Conservation (phyloP, 345 rosid genomes). For the Brassica nigra region DNA sequence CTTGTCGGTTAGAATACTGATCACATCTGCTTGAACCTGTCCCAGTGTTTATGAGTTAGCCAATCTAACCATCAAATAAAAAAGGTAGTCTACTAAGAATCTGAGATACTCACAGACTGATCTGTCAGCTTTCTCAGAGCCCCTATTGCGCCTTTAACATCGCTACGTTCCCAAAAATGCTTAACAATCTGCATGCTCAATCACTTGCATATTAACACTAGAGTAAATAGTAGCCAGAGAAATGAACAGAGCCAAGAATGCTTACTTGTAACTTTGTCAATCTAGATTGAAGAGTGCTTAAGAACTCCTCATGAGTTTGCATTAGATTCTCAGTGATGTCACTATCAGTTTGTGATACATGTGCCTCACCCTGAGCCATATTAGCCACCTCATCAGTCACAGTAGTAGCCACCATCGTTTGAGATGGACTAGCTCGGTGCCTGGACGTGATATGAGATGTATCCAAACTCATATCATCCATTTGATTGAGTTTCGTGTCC, state of each 20-base stretch:
- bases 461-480: conserved; percentile 19
- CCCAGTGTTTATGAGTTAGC: conserved; percentile 23
- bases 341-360: conserved; percentile 25
- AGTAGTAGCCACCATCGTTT: conserved; percentile 7
- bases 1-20: conserved; percentile 79
- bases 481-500: conserved; percentile 14
- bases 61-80: conserved; percentile 8
- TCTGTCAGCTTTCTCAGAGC: conserved; percentile 86
- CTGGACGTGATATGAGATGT: conserved; percentile 17
- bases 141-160: conserved; percentile 72
- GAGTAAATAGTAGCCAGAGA: not conserved
- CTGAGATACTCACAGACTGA: conserved; percentile 74
- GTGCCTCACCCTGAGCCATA: conserved; percentile 26
- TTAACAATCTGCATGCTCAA: conserved; percentile 61
- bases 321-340: conserved; percentile 62
- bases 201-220: conserved; percentile 5
- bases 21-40: conserved; percentile 90
- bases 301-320: conserved; percentile 70
- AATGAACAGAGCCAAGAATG: conserved; percentile 15
- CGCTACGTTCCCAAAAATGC: conserved; percentile 81
- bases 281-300: conserved; percentile 77
- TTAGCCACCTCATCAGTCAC: conserved; percentile 14
- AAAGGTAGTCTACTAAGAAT: not conserved
- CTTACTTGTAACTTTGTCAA: conserved; percentile 85
- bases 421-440: conserved; percentile 18